A percentile compares a stretch with the other conserved stretches of the same genome.
Conservation (phyloP, 768 basidiomycete genomes). For the Peribolospora baueri region DNA sequence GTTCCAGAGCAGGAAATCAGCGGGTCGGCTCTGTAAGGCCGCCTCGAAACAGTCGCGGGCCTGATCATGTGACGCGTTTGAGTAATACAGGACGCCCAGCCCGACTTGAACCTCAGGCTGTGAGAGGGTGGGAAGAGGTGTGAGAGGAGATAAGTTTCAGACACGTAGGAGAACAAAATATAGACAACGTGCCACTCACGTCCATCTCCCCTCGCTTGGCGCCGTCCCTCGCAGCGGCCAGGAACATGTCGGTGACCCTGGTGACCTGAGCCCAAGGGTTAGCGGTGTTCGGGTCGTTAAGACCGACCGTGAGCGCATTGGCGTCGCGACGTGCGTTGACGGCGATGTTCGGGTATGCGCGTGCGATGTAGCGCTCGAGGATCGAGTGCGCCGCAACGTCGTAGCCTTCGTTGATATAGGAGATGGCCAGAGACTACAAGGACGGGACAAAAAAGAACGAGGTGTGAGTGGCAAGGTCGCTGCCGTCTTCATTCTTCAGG, state of each 20-base stretch:
- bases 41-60: slow-evolving; percentile 88
- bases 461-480: neutral
- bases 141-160: too few species aligned
- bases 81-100: slow-evolving; percentile 79
- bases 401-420: slow-evolving; percentile 80
- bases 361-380: slow-evolving; percentile 67
- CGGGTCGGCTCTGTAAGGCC: slow-evolving; percentile 23
- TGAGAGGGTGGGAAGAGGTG: too few species aligned
- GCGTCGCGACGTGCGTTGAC: slow-evolving; percentile 5
- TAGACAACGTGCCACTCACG: too few species aligned
- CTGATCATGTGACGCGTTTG: slow-evolving; percentile 55
- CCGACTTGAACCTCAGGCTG: slow-evolving; percentile 79
- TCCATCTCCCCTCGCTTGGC: slow-evolving; percentile 21
- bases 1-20: slow-evolving; percentile 86
- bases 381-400: slow-evolving; percentile 66
- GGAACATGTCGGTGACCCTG: slow-evolving; percentile 55
- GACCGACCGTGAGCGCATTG: neutral
- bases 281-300: neutral
- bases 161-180: too few species aligned
- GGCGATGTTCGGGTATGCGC: slow-evolving; percentile 24
- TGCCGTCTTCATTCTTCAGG: neutral
- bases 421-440: slow-evolving; percentile 67
- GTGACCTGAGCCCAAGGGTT: slow-evolving; percentile 56
- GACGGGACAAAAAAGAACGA: neutral
- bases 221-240: slow-evolving; percentile 44